These are phyloP conservation scores for Pseudogymnoascus sp. DNA, from an alignment of 2,329 filamentous ascomycete genomes.

Conservation along the genomic window DNA sequence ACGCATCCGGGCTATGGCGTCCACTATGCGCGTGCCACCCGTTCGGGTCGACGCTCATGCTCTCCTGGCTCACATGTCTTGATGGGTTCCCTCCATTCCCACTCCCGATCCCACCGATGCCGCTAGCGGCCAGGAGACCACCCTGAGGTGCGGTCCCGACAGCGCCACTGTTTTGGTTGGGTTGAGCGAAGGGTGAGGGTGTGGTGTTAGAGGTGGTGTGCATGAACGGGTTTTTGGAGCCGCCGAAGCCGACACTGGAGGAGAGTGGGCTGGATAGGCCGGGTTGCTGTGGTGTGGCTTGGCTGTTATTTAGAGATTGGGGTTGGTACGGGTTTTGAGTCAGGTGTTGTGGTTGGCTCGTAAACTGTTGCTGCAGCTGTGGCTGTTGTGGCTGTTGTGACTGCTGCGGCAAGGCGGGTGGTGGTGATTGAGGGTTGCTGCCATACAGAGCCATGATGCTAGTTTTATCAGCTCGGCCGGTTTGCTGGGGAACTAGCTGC, in stretches of 20 bases:
- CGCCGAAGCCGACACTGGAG: constrained; percentile 9
- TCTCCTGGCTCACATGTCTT: constrained; percentile 58
- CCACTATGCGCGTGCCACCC: constrained; percentile 58
- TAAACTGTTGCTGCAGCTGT: constrained; percentile 19
- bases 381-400: constrained; percentile 26
- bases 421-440: constrained; percentile 35
- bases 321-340: constrained; percentile 26
- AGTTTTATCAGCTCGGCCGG: constrained; percentile 56
- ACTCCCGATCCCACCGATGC: not conserved
- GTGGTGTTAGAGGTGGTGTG: not conserved
- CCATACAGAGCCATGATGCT: constrained; percentile 68
- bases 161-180: not conserved
- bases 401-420: constrained; percentile 33
- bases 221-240: constrained; percentile 30
- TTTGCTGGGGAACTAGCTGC: constrained; percentile 35
- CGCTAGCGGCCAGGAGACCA: not conserved
- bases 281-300: not conserved
- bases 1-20: constrained; percentile 71
- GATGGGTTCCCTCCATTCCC: constrained; percentile 20
- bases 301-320: not conserved
- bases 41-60: constrained; percentile 43
- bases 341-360: constrained; percentile 23
- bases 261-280: constrained; percentile 26
- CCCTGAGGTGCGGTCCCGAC: not conserved
- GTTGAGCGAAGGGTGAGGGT: not conserved